Percentiles rank a stretch among this genome's conserved stretches.
Conservation (phyloP, 1,139 yeast species). For the Candida glucosophila region DNA sequence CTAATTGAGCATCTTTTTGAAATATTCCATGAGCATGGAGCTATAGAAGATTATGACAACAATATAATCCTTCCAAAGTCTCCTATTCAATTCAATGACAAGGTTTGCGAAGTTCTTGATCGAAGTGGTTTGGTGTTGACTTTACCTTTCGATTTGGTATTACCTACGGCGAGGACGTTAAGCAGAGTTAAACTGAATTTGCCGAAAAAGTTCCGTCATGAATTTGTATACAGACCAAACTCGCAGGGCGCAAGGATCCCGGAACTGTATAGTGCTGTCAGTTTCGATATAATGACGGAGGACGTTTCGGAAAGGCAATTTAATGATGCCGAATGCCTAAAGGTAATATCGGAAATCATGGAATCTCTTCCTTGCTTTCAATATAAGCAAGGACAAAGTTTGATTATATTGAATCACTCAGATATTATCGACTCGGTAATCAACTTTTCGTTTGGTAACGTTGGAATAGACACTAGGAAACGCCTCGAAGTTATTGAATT, state of each 20-base stretch:
- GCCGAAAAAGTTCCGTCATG: slow-evolving; percentile 65
- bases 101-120: slow-evolving; percentile 75
- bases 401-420: slow-evolving; percentile 69
- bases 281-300: slow-evolving; percentile 69
- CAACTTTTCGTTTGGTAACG: slow-evolving; percentile 62
- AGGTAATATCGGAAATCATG: slow-evolving; percentile 69
- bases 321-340: slow-evolving; percentile 82
- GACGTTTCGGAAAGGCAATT: slow-evolving; percentile 35
- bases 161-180: slow-evolving; percentile 79
- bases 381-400: slow-evolving; percentile 29
- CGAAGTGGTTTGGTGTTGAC: slow-evolving; percentile 80
- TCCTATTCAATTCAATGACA: slow-evolving; percentile 54
- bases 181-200: slow-evolving; percentile 52
- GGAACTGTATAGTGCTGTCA: slow-evolving; percentile 67
- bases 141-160: slow-evolving; percentile 77
- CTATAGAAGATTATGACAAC: slow-evolving; percentile 56
- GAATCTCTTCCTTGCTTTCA: slow-evolving; percentile 58
- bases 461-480: slow-evolving; percentile 57
- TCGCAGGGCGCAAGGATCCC: slow-evolving; percentile 57
- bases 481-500: slow-evolving; percentile 58
- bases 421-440: slow-evolving; percentile 65
- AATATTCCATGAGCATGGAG: slow-evolving; percentile 78
- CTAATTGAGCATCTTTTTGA: slow-evolving; percentile 48
- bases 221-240: slow-evolving; percentile 70
- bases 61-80: slow-evolving; percentile 69